These are phyloP conservation scores for Saccharomyces uvarum DNA, from an alignment of 1,139 yeast species.

Conservation along the genomic window DNA sequence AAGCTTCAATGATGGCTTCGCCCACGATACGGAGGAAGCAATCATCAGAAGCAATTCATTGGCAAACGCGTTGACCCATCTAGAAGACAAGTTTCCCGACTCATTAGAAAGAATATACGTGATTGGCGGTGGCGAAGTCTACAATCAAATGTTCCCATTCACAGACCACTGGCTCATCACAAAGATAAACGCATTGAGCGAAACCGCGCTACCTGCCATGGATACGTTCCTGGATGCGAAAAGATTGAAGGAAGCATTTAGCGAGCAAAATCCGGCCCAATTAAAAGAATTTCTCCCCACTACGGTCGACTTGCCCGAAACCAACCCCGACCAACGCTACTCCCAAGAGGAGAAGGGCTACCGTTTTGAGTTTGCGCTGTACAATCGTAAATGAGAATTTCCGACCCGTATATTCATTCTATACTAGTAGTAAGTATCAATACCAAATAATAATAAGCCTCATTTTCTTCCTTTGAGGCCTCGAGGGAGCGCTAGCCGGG, in stretches of 20 bases:
- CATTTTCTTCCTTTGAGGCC: neutral
- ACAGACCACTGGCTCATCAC: constrained; percentile 66
- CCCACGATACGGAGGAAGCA: constrained; percentile 12
- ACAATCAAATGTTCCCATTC: constrained; percentile 45
- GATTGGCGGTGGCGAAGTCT: constrained; percentile 91
- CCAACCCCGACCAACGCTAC: neutral
- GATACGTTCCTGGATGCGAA: constrained; percentile 48
- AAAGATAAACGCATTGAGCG: constrained; percentile 41
- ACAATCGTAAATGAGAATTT: constrained; percentile 8
- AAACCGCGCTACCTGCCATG: constrained; percentile 40
- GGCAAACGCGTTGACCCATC: neutral
- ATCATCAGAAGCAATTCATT: constrained; percentile 3
- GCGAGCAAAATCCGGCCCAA: constrained; percentile 10
- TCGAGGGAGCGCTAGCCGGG: neutral
- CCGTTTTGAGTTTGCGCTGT: constrained; percentile 22
- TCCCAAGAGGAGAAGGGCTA: constrained; percentile 21
- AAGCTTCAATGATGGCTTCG: constrained; percentile 27
- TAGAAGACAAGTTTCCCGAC: neutral
- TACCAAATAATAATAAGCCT: neutral
- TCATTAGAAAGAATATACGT: constrained; percentile 55
- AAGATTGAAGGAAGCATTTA: constrained; percentile 18
- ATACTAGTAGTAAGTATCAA: neutral
- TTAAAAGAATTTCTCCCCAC: constrained; percentile 20
- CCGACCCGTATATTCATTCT: neutral
- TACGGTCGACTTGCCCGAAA: constrained; percentile 14